Base-by-base conservation (phyloP, 305 asterid species). In the Fraxinus xanthoxyloides region DNA sequence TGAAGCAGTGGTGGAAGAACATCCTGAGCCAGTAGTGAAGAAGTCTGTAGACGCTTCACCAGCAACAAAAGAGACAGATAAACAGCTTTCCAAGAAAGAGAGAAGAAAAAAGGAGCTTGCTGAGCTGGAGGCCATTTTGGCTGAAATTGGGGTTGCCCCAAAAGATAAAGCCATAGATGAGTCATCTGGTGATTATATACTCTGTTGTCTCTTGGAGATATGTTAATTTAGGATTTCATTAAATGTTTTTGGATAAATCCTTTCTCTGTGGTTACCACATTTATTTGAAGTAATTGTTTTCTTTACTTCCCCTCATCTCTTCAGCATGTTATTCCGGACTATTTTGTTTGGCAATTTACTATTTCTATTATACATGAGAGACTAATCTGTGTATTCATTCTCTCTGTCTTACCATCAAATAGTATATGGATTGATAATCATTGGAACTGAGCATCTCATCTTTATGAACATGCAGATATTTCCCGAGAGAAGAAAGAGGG, bases 401-500 rank as follows among this genome's bases (percentile, higher is more conserved):
- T 82, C 56, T 82, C 54, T 36, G 19, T 46, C 46, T 40, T 43
- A 63, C 32, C 32, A 26, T 63, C 72, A 26, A 23, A 63, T 63
- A 78, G 13, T 19, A 59, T 17, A 74, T 34, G 1, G 12, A 15
- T 17, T 3, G 26, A 38, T 63, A 12, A 7, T 15, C n/a, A 26
- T 31, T 74, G n/a, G 3, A 32, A 81, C 61, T 32, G 76, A 8
- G 72, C 79, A 7, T 67, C 31, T 40, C 34, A 54, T 9, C 36
- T 56, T 31, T 76, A 69, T 38, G 84, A 67, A 32, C 74, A 23
- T 84, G 78, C 85, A 93, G 97, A 88, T 80, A 79, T 48, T 84
- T 38, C 87, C 79, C 82, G 87, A 32, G 92, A 89, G 35, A 87
- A 43, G 84, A 93, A 87, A 80, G 94, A 78, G 28, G 96, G 81